A percentile compares a stretch with the other conserved stretches of the same genome.
These are phyloP conservation scores for Aquilaria malaccensis DNA, from an alignment of 345 rosid genomes.

Conservation along the genomic window DNA sequence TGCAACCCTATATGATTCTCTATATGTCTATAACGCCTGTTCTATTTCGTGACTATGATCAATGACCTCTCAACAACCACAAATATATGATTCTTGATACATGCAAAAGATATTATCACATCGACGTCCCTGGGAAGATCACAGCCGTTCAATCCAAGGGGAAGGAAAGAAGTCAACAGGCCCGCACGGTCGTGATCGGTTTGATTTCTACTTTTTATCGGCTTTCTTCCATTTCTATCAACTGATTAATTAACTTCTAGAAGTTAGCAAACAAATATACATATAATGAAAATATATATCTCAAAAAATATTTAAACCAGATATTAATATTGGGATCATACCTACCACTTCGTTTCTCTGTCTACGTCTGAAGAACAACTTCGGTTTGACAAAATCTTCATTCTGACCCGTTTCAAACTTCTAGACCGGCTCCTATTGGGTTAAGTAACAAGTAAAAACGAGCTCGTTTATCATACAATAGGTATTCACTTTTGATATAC, in stretches of 20 bases:
- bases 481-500: background rate
- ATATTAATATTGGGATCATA: background rate
- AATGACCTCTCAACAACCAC: slow-evolving; percentile 18
- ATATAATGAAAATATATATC: no score
- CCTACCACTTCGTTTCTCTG: slow-evolving; percentile 4
- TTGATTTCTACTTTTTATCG: background rate
- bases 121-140: slow-evolving; percentile 14
- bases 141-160: slow-evolving; percentile 9
- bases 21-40: no score
- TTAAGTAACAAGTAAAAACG: background rate
- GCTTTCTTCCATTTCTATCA: background rate
- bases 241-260: slow-evolving; percentile 13
- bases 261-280: background rate
- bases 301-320: no score
- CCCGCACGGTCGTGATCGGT: slow-evolving; percentile 10
- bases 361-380: background rate
- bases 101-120: background rate
- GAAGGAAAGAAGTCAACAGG: slow-evolving; percentile 3
- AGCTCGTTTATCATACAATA: background rate
- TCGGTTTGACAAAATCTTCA: slow-evolving; percentile 11
- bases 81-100: background rate
- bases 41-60: no score
- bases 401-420: background rate
- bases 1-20: no score
- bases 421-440: background rate